These are phyloP conservation scores for Pseudisothecium myosuroides DNA, from an alignment of 225 moss, liverwort and hornwort species.

Conservation along the genomic window DNA sequence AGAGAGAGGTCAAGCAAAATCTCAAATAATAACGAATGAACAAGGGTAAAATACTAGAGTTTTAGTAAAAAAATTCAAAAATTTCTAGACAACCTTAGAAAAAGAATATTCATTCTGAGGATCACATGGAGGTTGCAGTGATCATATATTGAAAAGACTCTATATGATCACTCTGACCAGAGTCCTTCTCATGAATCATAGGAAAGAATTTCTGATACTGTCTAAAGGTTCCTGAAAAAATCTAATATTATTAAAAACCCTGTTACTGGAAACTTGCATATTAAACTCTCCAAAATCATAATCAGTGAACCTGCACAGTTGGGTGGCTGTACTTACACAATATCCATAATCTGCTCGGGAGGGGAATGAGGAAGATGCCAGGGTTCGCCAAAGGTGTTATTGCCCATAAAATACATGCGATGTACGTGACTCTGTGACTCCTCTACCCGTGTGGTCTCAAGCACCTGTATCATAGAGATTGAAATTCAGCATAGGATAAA, in stretches of 20 bases:
- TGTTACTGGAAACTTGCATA: not conserved
- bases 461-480: slow-evolving; percentile 39
- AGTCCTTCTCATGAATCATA: not conserved
- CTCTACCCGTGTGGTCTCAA: slow-evolving; percentile 87
- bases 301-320: not conserved
- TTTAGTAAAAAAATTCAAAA: not conserved
- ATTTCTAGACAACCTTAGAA: not conserved
- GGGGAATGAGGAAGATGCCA: slow-evolving; percentile 99
- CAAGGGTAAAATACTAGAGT: not conserved
- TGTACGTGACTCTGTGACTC: slow-evolving; percentile 95
- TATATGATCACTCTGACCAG: not conserved
- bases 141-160: not conserved
- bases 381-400: slow-evolving; percentile 86
- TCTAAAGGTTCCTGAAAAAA: not conserved
- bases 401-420: slow-evolving; percentile 92
- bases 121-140: not conserved
- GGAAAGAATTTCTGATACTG: not conserved
- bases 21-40: not conserved
- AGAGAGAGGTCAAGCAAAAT: not conserved
- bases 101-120: not conserved
- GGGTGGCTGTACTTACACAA: slow-evolving; percentile 53
- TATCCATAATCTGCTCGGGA: slow-evolving; percentile 85
- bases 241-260: not conserved
- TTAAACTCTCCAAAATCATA: not conserved
- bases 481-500: not conserved